These are phyloP conservation scores for Umbilicus rupestris DNA, from an alignment of 164 flowering plant species.

Conservation along the genomic window DNA sequence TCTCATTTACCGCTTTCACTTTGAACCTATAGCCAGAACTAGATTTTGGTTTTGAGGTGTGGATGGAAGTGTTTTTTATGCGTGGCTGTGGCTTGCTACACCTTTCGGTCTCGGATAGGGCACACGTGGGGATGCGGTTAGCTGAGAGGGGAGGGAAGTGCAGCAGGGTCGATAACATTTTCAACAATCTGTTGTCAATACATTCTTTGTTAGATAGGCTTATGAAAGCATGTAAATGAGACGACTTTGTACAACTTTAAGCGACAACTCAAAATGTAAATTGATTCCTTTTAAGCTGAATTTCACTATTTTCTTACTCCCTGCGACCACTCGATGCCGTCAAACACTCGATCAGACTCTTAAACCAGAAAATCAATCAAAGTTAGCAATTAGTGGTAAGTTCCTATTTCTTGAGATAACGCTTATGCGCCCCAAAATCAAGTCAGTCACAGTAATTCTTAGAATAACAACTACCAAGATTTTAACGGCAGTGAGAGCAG, in stretches of 20 bases:
- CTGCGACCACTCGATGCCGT: not conserved
- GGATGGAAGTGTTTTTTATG: not conserved
- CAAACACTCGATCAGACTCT: no score
- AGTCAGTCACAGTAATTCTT: no score
- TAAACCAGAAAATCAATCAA: no score
- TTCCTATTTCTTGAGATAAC: no score
- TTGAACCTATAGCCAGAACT: not conserved
- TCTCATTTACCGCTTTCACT: slow-evolving; percentile 4
- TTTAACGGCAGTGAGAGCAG: no score
- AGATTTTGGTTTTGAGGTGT: not conserved
- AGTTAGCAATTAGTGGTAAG: no score
- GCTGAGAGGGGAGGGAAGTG: slow-evolving; percentile 1
- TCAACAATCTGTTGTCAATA: not conserved
- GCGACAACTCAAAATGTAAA: not conserved
- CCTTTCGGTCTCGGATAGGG: not conserved
- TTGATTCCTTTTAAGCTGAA: not conserved
- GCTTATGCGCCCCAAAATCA: no score
- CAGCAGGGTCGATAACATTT: slow-evolving; percentile 9
- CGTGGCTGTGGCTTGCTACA: not conserved
- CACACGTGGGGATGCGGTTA: not conserved
- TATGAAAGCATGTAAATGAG: not conserved
- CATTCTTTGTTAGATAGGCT: not conserved
- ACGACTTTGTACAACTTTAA: not conserved
- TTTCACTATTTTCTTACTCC: not conserved
- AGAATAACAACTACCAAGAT: no score